A percentile compares a stretch with the other conserved stretches of the same genome.
These are phyloP conservation scores for Saccharomycopsis malanga DNA, from an alignment of 805 yeast species.

Conservation along the genomic window DNA sequence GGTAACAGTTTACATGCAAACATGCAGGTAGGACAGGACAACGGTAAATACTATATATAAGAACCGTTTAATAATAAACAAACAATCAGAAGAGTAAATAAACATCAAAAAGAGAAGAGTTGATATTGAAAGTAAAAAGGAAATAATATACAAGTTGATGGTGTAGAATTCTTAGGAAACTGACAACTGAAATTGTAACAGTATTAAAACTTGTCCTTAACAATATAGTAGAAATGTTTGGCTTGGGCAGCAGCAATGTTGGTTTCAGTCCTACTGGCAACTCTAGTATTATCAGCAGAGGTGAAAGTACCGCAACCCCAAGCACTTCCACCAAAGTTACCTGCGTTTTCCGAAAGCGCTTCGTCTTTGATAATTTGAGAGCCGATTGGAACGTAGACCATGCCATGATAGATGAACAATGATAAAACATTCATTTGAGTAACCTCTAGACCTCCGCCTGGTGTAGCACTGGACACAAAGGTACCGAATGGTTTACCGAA, in stretches of 20 bases:
- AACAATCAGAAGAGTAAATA: background rate
- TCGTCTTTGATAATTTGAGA: constrained; percentile 45
- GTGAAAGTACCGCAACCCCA: constrained; percentile 85
- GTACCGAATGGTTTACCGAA: constrained; percentile 68
- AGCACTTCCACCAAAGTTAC: constrained; percentile 56
- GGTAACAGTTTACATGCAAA: too few relatives aligned
- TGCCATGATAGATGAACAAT: constrained; percentile 69
- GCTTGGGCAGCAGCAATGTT: constrained; percentile 44
- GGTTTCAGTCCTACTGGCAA: constrained; percentile 43
- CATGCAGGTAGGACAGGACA: background rate
- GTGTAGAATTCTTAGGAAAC: too few relatives aligned
- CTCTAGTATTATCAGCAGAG: constrained; percentile 70
- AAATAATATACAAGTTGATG: too few relatives aligned
- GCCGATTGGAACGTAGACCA: constrained; percentile 69
- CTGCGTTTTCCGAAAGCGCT: constrained; percentile 31
- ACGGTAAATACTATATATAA: background rate
- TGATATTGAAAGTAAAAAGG: background rate
- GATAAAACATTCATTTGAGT: constrained; percentile 61
- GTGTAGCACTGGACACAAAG: constrained; percentile 67
- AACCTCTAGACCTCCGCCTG: constrained; percentile 78
- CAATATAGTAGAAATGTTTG: constrained; percentile 39
- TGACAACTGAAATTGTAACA: too few relatives aligned
- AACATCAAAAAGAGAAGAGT: too few relatives aligned
- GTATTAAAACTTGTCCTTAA: constrained; percentile 18
- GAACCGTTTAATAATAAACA: background rate